Base-by-base conservation (phyloP, 176 grass and related monocot species). In the Carex littledalei region DNA sequence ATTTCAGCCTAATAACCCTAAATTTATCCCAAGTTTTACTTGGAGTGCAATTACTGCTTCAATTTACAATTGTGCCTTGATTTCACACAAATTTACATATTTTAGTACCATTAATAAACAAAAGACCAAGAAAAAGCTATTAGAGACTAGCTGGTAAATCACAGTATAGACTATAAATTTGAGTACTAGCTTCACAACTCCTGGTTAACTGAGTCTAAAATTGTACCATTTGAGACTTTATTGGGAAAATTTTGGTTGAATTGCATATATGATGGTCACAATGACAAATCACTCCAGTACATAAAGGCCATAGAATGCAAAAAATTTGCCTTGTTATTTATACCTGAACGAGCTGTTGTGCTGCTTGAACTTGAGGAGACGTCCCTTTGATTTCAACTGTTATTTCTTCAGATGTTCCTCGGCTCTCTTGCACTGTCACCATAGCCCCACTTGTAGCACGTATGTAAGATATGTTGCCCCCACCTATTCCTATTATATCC, bases 381-480 rank as follows among this genome's bases (percentile, higher is more conserved):
- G 96, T 91, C 63, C 96, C 96, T 89, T 95, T 99, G 73, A 99
- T 95, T 90, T 99, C 96, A 87, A 99, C 91, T 83, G 96, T 99
- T 85, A 99, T 95, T 87, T 95, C 93, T 86, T 99, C 96, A 84
- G 91, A 81, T 67, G 86, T 85, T 79, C 85, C 96, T 47, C 92
- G 64, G 78, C 87, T 94, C 88, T 99, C 96, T 87, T 99, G 88
- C 84, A 99, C 90, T 66, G 93, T 95, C 53, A 99, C 89, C 16
- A 93, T 83, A 26, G 96, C 91, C 13, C 96, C 96, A 84, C 93
- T 99, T 73, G 85, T 90, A 53, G 89, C 91, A 47, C 96, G 88
- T 71, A 99, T 99, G 84, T 95, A 99, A 10, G 90, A 87, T 85
- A 99, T 95, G 64, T 99, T 99, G 73, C 89, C 90, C 86, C 96